Percentiles rank a stretch among this genome's conserved stretches.
Conservation (phyloP, 768 basidiomycete species). For the Leccinum ochraceum region DNA sequence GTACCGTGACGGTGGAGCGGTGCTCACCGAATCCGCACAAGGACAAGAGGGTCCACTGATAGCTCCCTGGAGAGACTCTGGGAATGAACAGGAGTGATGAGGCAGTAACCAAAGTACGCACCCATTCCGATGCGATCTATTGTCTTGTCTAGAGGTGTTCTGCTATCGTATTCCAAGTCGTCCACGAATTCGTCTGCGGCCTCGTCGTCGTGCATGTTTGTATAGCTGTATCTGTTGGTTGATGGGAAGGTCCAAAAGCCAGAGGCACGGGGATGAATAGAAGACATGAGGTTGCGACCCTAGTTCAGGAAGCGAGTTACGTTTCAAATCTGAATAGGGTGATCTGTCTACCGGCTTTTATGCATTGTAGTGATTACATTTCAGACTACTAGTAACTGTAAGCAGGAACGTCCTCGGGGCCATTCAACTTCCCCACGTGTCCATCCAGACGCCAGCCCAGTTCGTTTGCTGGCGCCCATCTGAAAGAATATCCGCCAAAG, state of each 20-base stretch:
- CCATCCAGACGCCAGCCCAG: constrained; percentile 66
- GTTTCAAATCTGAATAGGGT: not conserved
- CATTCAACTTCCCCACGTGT: constrained; percentile 52
- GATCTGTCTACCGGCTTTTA: no score
- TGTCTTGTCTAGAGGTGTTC: constrained; percentile 76
- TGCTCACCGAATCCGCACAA: constrained; percentile 86
- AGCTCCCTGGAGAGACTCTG: constrained; percentile 47
- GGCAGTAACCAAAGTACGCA: constrained; percentile 17
- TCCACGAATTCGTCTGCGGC: constrained; percentile 24
- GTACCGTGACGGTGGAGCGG: not conserved
- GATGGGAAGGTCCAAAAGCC: constrained; percentile 46
- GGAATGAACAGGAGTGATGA: not conserved
- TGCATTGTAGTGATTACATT: not conserved
- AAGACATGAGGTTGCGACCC: constrained; percentile 34
- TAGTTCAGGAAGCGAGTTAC: not conserved
- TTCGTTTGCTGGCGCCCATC: constrained; percentile 65
- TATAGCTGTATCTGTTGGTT: constrained; percentile 37
- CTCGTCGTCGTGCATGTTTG: constrained; percentile 40
- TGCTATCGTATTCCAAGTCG: constrained; percentile 38
- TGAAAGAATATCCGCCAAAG: constrained; percentile 61
- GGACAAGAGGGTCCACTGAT: constrained; percentile 80
- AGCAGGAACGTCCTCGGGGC: constrained; percentile 45
- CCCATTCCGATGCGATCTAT: constrained; percentile 94
- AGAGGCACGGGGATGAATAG: constrained; percentile 48
- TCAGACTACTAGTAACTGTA: constrained; percentile 8